phyloP scores from a whole-genome alignment of 2,329 filamentous ascomycete species.

The Aspergillus ustus region DNA sequence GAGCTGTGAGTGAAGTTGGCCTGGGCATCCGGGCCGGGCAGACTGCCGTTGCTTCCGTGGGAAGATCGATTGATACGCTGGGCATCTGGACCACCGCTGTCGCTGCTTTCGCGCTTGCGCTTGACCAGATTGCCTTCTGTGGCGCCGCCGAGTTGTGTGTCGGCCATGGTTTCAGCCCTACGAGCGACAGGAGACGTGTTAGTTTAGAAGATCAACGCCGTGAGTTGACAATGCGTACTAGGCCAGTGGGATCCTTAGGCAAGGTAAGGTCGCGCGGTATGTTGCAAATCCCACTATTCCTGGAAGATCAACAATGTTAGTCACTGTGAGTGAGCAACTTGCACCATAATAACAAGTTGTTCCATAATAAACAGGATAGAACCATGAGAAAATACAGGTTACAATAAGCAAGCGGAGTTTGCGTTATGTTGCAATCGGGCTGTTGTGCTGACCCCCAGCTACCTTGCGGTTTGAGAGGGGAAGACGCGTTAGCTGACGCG shows the following conservation, averaged over 20 bases:
- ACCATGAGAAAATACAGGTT: background rate
- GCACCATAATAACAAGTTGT: background rate
- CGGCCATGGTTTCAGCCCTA: slow-evolving; percentile 38
- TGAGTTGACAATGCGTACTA: slow-evolving; percentile 2
- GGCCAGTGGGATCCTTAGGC: background rate
- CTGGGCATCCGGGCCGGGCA: slow-evolving; percentile 38
- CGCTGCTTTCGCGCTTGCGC: slow-evolving; percentile 47
- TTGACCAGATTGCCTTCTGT: slow-evolving; percentile 42
- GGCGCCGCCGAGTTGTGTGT: slow-evolving; percentile 39
- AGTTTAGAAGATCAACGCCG: background rate
- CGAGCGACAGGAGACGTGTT: background rate
- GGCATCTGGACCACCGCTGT: slow-evolving; percentile 44
- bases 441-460: slow-evolving; percentile 13
- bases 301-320: slow-evolving; percentile 12
- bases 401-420: background rate
- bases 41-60: slow-evolving; percentile 45
- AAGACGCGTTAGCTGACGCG: slow-evolving; percentile 38
- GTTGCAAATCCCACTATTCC: background rate
- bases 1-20: slow-evolving; percentile 40
- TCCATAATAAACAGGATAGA: background rate
- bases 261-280: background rate
- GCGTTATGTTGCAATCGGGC: slow-evolving; percentile 14
- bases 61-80: slow-evolving; percentile 48
- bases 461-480: slow-evolving; percentile 10
- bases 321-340: background rate